These are phyloP conservation scores for Xylaria hypoxylon DNA, from an alignment of 2,329 filamentous ascomycete genomes.

Conservation along the genomic window DNA sequence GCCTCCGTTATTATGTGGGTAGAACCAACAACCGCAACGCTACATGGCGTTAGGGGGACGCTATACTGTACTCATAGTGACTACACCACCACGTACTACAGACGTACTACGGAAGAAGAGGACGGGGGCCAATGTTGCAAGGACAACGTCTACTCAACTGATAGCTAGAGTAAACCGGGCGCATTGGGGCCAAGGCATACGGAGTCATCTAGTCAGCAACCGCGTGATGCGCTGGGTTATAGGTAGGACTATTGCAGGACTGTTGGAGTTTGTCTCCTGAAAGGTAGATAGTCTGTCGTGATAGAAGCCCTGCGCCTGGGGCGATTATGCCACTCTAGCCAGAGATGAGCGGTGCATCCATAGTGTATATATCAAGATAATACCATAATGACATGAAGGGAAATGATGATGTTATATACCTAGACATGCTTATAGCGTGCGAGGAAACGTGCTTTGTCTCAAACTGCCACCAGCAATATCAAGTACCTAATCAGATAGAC, in stretches of 20 bases:
- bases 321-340: too few relatives aligned
- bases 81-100: neutral
- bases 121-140: neutral
- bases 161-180: neutral
- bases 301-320: too few relatives aligned
- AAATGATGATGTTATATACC: neutral
- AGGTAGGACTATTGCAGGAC: neutral
- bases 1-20: conserved; percentile 13
- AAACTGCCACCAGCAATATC: too few relatives aligned
- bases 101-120: neutral
- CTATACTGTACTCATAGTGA: neutral
- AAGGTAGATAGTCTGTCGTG: too few relatives aligned
- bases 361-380: too few relatives aligned
- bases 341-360: too few relatives aligned
- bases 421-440: neutral
- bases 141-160: neutral
- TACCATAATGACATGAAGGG: too few relatives aligned
- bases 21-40: conserved; percentile 23
- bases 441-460: neutral
- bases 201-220: neutral
- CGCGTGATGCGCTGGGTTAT: conserved; percentile 14
- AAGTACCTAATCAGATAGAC: too few relatives aligned
- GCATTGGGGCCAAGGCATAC: neutral
- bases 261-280: neutral
- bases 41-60: conserved; percentile 1